Percentiles rank a stretch among this genome's conserved stretches.
Evolutionary conservation across 2,329 filamentous ascomycete genomes (phyloP).

Genomic region (Colletotrichum horii): DNA sequence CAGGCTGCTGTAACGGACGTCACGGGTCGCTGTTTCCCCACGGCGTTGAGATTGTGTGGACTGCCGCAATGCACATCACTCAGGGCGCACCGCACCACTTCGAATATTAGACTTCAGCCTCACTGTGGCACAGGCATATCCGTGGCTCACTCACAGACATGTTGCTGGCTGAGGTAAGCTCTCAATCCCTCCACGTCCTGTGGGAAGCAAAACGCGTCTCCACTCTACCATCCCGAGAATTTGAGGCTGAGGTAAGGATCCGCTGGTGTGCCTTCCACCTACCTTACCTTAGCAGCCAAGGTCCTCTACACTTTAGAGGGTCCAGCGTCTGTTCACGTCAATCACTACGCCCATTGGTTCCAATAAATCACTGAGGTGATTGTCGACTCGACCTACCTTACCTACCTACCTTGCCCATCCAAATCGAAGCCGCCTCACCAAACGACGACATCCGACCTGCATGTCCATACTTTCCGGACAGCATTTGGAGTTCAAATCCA

Average conservation of each 20-base stretch:
- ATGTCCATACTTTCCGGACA: background rate
- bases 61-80: background rate
- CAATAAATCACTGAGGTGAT: background rate
- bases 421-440: background rate
- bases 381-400: background rate
- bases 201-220: background rate
- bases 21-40: conserved; percentile 7
- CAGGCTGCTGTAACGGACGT: too few species aligned
- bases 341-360: background rate
- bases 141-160: background rate
- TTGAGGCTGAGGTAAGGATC: conserved; percentile 10
- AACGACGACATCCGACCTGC: background rate
- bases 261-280: background rate
- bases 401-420: background rate
- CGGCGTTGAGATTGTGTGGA: background rate
- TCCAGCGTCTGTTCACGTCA: background rate
- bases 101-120: background rate
- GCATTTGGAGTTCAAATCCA: background rate
- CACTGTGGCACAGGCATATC: background rate
- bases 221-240: background rate
- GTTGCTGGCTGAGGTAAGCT: background rate
- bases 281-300: too few species aligned
- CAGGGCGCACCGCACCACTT: background rate
- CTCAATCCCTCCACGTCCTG: background rate
- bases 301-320: background rate